phyloP scores from a whole-genome alignment of 176 grass and related monocot genomes.

The Phoenix roebelenii region DNA sequence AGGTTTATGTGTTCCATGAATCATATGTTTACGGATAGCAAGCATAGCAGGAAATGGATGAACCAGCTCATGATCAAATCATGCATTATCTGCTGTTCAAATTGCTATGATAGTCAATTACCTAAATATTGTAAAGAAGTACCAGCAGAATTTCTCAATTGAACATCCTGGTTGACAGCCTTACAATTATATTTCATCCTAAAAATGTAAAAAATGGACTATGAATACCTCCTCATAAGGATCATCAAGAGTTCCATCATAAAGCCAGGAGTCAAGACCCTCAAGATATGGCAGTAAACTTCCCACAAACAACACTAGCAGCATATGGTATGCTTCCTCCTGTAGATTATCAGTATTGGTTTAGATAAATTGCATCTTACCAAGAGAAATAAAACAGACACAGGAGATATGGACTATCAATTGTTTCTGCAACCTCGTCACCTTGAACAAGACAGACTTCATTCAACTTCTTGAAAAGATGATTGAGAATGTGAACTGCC shows the following conservation, averaged over 20 bases:
- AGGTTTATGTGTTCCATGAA: no score
- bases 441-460: conserved; percentile 77
- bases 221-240: conserved; percentile 79
- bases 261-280: conserved; percentile 89
- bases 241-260: conserved; percentile 96
- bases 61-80: no score
- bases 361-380: conserved; percentile 7
- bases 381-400: neutral
- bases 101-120: no score
- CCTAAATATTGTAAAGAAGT: no score
- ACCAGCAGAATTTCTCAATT: neutral
- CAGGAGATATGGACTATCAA: conserved; percentile 6
- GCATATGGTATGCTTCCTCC: conserved; percentile 78
- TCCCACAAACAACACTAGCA: conserved; percentile 58
- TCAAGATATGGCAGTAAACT: conserved; percentile 89
- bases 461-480: conserved; percentile 77
- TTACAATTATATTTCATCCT: conserved; percentile 4
- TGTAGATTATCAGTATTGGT: conserved; percentile 30
- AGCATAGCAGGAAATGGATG: no score
- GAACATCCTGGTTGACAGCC: neutral
- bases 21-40: no score
- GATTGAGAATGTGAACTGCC: conserved; percentile 59
- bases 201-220: conserved; percentile 1
- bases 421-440: conserved; percentile 59
- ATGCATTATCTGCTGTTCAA: no score